Base-by-base conservation (phyloP, 1,284 basidiomycete species). In the Lentinus polychrous region DNA sequence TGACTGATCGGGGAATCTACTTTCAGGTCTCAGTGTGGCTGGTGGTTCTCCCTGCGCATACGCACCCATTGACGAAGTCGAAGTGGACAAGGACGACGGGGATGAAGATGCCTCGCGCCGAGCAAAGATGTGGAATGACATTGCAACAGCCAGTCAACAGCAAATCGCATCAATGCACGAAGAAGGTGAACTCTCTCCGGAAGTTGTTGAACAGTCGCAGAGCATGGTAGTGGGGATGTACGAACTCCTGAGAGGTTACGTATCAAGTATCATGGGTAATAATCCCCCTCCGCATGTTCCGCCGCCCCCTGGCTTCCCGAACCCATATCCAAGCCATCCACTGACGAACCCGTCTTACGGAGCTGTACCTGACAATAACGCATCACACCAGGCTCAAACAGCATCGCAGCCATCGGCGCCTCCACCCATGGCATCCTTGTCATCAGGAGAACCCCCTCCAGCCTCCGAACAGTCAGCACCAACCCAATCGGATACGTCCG, bases 331-430 rank as follows among this genome's bases (percentile, higher is more conserved):
- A 14, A 22, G 10, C 35, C 33, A 17, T 55, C 52, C 14, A 60
- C 73, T 14, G 10, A 27, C 27, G 27, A 27, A 27, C 27, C 5
- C 27, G 27, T 10, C 27, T 4, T 27, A 27, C 27, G 27, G 5
- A 27, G 27, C 5, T 5, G 27, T 69, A 66, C 31, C 74, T 79
- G 11, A 79, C 81, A 57, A 76, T 79, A 27, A 84, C 82, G 0
- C 59, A 83, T 35, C 81, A 82, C 8, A 81, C 80, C 53, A 76
- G 83, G 38, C 81, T 85, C 46, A 41, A 47, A 81, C 83, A 7
- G 73, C 75, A 15, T 79, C 78, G 11, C 83, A 83, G 50, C 66
- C 71, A 49, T 77, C 71, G 57, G 71, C 61, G 53, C 61, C 67
- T 48, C 67, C 65, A 15, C 51, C 51, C 2, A 44, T 49, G 36